phyloP scores from a whole-genome alignment of 208 protist genomes.

The Vickermania spadyakhi region DNA sequence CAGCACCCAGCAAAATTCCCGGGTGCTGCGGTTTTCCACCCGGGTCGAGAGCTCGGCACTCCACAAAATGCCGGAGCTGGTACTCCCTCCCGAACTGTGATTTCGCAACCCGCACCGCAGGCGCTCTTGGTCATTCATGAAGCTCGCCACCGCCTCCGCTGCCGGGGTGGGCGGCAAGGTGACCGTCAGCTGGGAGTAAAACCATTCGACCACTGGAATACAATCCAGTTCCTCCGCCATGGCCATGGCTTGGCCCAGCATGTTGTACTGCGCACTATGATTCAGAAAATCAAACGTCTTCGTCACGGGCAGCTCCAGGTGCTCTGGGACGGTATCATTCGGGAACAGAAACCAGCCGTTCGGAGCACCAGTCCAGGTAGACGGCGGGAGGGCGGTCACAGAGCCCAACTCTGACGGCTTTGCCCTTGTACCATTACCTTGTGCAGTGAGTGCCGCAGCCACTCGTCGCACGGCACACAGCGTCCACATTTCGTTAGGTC shows the following conservation, averaged over 20 bases:
- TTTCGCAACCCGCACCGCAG: conserved; percentile 71
- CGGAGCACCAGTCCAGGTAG: conserved; percentile 47
- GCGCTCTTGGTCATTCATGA: conserved; percentile 81
- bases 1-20: conserved; percentile 80
- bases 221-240: conserved; percentile 70
- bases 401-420: too few species aligned
- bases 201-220: conserved; percentile 72
- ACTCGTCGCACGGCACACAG: too few species aligned
- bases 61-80: conserved; percentile 50
- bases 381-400: conserved; percentile 27
- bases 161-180: conserved; percentile 49
- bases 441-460: too few species aligned
- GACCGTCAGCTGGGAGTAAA: conserved; percentile 67
- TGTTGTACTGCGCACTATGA: conserved; percentile 70
- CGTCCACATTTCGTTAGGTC: background rate
- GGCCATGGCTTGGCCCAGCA: conserved; percentile 73
- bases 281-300: conserved; percentile 80
- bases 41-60: conserved; percentile 51
- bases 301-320: conserved; percentile 41
- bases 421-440: too few species aligned
- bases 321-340: conserved; percentile 18
- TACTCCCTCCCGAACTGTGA: conserved; percentile 36
- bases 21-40: conserved; percentile 30
- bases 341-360: conserved; percentile 61
- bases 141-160: conserved; percentile 67